phyloP scores from a whole-genome alignment of 169 alveolate species.

The Pseudocohnilembus persalinus region DNA sequence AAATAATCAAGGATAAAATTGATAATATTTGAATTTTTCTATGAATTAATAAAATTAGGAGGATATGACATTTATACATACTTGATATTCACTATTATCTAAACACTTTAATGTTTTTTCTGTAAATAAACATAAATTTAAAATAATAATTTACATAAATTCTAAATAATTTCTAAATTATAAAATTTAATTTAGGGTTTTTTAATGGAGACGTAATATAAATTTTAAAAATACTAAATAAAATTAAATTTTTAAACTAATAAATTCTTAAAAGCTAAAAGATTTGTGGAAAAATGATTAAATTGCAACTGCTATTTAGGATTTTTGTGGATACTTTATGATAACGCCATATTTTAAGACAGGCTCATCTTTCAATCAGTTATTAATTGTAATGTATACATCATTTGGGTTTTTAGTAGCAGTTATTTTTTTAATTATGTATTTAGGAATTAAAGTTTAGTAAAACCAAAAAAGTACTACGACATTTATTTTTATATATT shows the following conservation, averaged over 20 bases:
- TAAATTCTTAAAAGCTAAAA: background rate
- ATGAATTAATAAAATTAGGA: too few relatives aligned
- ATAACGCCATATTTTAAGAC: slow-evolving; percentile 33
- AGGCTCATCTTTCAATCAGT: slow-evolving; percentile 8
- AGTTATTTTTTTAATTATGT: slow-evolving; percentile 23
- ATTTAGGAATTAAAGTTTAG: slow-evolving; percentile 28
- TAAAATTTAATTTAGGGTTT: background rate
- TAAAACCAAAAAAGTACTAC: slow-evolving; percentile 11
- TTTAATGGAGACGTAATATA: background rate
- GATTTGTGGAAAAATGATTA: slow-evolving; percentile 25
- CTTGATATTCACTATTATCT: too few relatives aligned
- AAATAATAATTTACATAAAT: too few relatives aligned
- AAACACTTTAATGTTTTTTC: background rate
- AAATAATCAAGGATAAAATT: background rate
- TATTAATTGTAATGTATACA: slow-evolving; percentile 26
- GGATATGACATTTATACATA: background rate
- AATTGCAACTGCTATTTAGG: slow-evolving; percentile 20
- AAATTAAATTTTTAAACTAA: too few relatives aligned
- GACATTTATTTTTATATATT: background rate
- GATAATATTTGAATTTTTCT: background rate
- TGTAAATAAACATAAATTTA: background rate
- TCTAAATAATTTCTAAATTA: too few relatives aligned
- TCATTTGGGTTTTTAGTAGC: slow-evolving; percentile 25
- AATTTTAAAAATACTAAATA: too few relatives aligned
- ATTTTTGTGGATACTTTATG: slow-evolving; percentile 39